These are phyloP conservation scores for Sambucus nigra DNA, from an alignment of 129 eudicot species.

Conservation along the genomic window DNA sequence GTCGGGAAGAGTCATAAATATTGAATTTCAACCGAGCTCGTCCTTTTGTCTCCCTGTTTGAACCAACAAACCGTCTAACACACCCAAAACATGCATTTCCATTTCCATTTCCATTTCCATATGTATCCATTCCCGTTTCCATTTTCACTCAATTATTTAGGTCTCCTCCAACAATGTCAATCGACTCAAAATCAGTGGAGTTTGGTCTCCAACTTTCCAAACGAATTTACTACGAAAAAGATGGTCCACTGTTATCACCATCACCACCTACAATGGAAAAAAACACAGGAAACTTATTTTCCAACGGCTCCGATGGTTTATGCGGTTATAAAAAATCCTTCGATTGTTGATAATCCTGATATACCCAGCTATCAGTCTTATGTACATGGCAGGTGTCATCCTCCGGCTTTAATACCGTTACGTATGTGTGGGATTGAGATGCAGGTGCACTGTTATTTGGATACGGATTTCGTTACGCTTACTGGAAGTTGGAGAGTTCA, in stretches of 20 bases:
- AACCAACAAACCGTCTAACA: too few relatives aligned
- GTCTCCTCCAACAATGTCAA: conserved; percentile 36
- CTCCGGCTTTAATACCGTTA: conserved; percentile 88
- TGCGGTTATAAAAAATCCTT: conserved; percentile 65
- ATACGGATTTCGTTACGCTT: conserved; percentile 62
- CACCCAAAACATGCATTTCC: too few relatives aligned
- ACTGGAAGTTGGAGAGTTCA: conserved; percentile 81
- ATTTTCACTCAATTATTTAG: not conserved
- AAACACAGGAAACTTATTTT: conserved; percentile 20
- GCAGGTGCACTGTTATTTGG: conserved; percentile 66
- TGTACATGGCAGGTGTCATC: conserved; percentile 74
- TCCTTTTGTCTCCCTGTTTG: too few relatives aligned
- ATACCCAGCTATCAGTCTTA: conserved; percentile 93
- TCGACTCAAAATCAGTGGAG: conserved; percentile 45
- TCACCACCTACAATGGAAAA: conserved; percentile 25
- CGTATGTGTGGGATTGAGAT: conserved; percentile 57
- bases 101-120: too few relatives aligned
- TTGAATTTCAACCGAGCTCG: too few relatives aligned
- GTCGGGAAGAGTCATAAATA: too few relatives aligned
- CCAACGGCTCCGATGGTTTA: conserved; percentile 80
- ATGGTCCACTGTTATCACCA: conserved; percentile 26
- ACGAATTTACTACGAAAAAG: conserved; percentile 61
- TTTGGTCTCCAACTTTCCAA: conserved; percentile 52
- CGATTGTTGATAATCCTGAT: conserved; percentile 77
- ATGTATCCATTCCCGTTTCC: too few relatives aligned